Base-by-base conservation (phyloP, 2,329 filamentous ascomycete genomes). In the Lachnellula occidentalis region DNA sequence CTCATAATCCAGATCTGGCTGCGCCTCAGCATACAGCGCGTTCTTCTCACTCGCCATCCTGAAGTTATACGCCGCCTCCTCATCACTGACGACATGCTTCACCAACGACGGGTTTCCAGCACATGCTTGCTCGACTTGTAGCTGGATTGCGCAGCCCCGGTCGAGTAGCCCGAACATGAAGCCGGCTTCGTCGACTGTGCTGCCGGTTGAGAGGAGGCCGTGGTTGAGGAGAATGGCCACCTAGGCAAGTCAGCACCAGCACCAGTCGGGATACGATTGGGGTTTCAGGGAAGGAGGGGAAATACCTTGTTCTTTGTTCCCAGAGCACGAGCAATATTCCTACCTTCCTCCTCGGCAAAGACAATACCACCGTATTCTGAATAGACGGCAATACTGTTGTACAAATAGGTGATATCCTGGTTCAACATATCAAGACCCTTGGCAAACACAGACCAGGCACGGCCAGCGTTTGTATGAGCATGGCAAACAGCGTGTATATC, bases 151-250 rank as follows among this genome's bases (percentile, higher is more conserved):
- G 67, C 87, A 90, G 46, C 79, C 82, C 48, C 85, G 76, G 69
- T 90, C 87, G 68, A 89, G 76, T 45, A 86, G 71, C 0, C 81
- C 82, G 66, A 88, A 87, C 50, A 89, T 69, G 68, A 85, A 90
- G 0, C 82, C 83, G 1, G 87, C 87, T 69, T 90, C 87, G 65
- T 90, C 87, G 2, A 90, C 86, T 0, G 87, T 90, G 6, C 69
- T 64, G 4, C 87, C 87, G 0, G 88, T 86, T 0, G 85, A 88
- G 49, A 90, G 70, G 36, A 91, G 71, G 0, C 87, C 87, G 69
- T 90, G 87, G 67, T 90, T 90, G 60, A 85, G 75, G 49, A 90
- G 71, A 46, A 90, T 83, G 58, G 82, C 76, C 1, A 77, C 85
- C 67, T 78, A 36, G 19, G 12, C 2, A 34, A 14, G 49, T 31